Conservation (phyloP, 495 filamentous ascomycete species). For the Penicillium flavigenum region DNA sequence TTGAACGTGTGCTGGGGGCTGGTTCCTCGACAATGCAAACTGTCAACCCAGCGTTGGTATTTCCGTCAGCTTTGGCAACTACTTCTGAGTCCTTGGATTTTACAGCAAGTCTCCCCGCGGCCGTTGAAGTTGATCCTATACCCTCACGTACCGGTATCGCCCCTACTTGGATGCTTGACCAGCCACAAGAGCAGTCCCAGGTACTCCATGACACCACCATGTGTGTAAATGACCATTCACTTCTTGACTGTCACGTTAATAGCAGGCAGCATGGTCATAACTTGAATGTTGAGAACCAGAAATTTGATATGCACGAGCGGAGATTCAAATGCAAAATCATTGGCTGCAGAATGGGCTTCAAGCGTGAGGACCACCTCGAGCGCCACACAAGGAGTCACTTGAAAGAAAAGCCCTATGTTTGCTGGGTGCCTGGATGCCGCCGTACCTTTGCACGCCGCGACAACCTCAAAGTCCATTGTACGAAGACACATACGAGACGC, state of each 20-base stretch:
- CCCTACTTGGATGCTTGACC: not conserved
- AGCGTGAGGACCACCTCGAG: constrained; percentile 63
- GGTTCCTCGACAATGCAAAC: not conserved
- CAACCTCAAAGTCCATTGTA: constrained; percentile 50
- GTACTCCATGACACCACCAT: not conserved
- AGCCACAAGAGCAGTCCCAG: not conserved
- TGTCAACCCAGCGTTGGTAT: not conserved
- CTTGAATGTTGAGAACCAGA: not conserved
- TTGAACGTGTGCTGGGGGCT: not conserved
- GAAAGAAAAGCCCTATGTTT: constrained; percentile 52
- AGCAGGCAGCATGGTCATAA: not conserved
- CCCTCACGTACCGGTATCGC: not conserved
- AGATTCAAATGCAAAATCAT: not conserved
- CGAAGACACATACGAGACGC: constrained; percentile 50
- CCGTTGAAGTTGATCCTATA: not conserved
- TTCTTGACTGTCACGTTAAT: not conserved
- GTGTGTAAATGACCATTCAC: not conserved
- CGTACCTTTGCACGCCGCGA: constrained; percentile 48
- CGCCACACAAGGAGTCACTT: constrained; percentile 62
- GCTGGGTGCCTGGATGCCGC: constrained; percentile 48
- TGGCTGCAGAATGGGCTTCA: constrained; percentile 53
- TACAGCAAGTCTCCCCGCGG: not conserved
- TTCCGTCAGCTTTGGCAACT: not conserved
- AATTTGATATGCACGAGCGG: not conserved
- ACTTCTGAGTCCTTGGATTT: not conserved